Percentiles rank a stretch among this genome's conserved stretches.
phyloP scores from a whole-genome alignment of 2,329 filamentous ascomycete genomes.

The Colletotrichum viniferum region DNA sequence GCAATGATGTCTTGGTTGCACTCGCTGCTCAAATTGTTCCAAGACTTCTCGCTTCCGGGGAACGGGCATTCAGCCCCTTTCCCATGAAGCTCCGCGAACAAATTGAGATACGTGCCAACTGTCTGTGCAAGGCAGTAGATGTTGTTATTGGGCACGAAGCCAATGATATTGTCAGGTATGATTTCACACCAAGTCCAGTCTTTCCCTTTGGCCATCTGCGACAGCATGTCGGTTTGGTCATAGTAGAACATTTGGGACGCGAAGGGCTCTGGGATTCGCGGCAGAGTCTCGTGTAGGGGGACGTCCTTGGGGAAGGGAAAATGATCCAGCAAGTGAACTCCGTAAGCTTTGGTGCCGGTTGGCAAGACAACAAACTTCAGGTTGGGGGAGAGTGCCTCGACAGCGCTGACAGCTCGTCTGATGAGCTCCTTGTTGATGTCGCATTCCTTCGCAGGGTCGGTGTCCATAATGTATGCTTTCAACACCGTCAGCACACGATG shows the following conservation, averaged over 20 bases:
- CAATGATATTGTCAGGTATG: constrained; percentile 46
- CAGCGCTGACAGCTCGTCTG: constrained; percentile 38
- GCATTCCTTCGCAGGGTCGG: constrained; percentile 34
- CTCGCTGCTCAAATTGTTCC: constrained; percentile 35
- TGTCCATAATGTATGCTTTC: constrained; percentile 38
- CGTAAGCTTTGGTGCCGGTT: constrained; percentile 45
- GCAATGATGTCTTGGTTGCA: constrained; percentile 41
- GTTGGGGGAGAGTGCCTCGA: constrained; percentile 38
- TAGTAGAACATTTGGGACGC: constrained; percentile 51
- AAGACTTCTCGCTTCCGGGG: constrained; percentile 38
- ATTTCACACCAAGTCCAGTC: constrained; percentile 48
- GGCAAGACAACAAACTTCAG: constrained; percentile 44
- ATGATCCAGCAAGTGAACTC: constrained; percentile 32
- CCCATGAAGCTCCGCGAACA: constrained; percentile 40
- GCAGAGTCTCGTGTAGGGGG: constrained; percentile 41
- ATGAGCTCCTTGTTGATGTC: constrained; percentile 41
- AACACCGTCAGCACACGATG: neutral
- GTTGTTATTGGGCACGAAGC: constrained; percentile 48
- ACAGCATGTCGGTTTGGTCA: constrained; percentile 44
- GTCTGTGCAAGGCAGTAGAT: constrained; percentile 45
- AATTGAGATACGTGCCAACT: constrained; percentile 39
- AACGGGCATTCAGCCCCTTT: constrained; percentile 36
- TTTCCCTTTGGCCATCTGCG: constrained; percentile 38
- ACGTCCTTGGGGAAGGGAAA: constrained; percentile 33
- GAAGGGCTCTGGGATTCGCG: constrained; percentile 44